Conservation (phyloP, 306 rosid species). For the Vigna reflexopilosa region DNA sequence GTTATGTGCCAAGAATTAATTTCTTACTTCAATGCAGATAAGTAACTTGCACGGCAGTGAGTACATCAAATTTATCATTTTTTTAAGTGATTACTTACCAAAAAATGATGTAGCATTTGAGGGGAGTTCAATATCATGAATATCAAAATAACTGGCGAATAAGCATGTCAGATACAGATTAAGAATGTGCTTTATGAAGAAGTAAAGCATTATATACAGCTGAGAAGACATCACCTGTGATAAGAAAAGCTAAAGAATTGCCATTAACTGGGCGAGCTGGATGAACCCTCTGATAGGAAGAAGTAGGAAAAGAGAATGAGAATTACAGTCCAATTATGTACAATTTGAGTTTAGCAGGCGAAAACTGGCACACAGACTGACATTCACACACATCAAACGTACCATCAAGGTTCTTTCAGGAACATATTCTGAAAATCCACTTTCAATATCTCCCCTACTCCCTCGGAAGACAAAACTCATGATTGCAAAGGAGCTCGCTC, state of each 20-base stretch:
- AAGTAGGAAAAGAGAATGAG: constrained; percentile 14
- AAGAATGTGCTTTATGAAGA: constrained; percentile 19
- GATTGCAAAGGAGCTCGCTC: constrained; percentile 33
- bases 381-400: constrained; percentile 37
- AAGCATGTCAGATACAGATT: constrained; percentile 29
- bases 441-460: constrained; percentile 73
- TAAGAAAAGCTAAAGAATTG: constrained; percentile 80
- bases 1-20: constrained; percentile 20
- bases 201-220: constrained; percentile 28
- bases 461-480: constrained; percentile 83
- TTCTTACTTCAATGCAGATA: constrained; percentile 21
- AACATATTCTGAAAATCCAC: constrained; percentile 66
- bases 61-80: constrained; percentile 2
- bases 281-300: constrained; percentile 46
- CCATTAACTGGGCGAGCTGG: constrained; percentile 49
- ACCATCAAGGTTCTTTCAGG: constrained; percentile 62
- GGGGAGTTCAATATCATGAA: constrained; percentile 66
- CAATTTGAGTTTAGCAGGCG: background rate
- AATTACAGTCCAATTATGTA: constrained; percentile 25
- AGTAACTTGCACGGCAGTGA: background rate
- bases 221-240: constrained; percentile 65
- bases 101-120: constrained; percentile 78
- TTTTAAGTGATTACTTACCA: constrained; percentile 55
- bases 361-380: constrained; percentile 21
- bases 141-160: constrained; percentile 67